Conservation (phyloP, 441 rosid species). For the Flueggea neowawraea region DNA sequence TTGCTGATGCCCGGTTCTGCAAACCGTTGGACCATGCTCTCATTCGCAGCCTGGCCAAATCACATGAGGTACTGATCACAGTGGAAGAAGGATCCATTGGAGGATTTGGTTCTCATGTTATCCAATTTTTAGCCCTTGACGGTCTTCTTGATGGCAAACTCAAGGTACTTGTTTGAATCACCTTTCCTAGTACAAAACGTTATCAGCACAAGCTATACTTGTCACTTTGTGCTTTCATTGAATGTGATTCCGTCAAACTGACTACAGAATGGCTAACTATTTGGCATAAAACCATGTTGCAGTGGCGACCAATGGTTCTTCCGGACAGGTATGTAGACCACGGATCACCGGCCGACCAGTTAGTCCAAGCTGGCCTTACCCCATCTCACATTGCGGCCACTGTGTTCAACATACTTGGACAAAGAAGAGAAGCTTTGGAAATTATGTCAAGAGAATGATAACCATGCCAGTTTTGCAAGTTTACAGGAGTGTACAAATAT, state of each 20-base stretch:
- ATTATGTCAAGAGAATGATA: conserved; percentile 33
- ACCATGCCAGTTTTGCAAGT: neutral
- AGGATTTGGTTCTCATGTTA: conserved; percentile 94
- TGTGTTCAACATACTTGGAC: conserved; percentile 68
- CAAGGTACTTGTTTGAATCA: conserved; percentile 41
- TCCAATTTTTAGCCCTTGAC: conserved; percentile 82
- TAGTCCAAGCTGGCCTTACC: conserved; percentile 79
- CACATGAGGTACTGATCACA: conserved; percentile 77
- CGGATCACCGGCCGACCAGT: conserved; percentile 84
- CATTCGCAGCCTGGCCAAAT: conserved; percentile 69
- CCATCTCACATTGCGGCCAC: conserved; percentile 94
- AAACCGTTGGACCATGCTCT: conserved; percentile 78
- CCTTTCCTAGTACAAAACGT: neutral
- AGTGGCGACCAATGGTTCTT: conserved; percentile 93
- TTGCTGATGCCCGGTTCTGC: conserved; percentile 90
- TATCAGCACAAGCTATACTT: neutral
- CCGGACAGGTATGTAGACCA: conserved; percentile 88
- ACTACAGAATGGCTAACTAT: neutral
- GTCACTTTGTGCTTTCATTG: neutral
- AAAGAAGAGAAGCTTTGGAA: conserved; percentile 66
- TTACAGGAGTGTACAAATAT: conserved; percentile 11
- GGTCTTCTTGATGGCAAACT: conserved; percentile 86
- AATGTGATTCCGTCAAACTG: neutral
- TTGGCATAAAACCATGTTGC: conserved; percentile 14
- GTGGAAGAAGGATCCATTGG: conserved; percentile 97